phyloP scores from a whole-genome alignment of 2,329 filamentous ascomycete genomes.

The Hypoxylon sp. region DNA sequence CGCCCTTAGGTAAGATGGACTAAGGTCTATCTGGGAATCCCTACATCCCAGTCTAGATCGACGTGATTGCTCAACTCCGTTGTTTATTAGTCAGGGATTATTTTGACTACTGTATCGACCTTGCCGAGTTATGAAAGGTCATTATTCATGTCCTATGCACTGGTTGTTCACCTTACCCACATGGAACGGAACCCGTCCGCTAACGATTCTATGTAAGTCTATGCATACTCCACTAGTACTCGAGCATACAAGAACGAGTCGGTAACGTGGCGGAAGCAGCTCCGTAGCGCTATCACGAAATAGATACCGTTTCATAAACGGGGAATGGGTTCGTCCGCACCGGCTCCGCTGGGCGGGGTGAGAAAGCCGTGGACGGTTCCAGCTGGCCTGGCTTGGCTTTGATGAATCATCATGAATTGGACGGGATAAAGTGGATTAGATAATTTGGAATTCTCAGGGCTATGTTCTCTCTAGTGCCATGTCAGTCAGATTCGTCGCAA shows the following conservation, averaged over 20 bases:
- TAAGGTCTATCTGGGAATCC: background rate
- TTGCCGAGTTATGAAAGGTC: background rate
- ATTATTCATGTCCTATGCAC: background rate
- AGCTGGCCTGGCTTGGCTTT: slow-evolving; percentile 4
- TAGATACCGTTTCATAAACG: background rate
- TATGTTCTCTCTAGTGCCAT: background rate
- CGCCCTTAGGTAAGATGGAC: background rate
- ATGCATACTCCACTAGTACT: background rate
- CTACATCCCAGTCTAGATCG: background rate
- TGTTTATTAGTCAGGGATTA: background rate
- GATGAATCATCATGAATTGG: slow-evolving; percentile 19
- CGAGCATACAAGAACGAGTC: slow-evolving; percentile 4
- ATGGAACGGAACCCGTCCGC: background rate
- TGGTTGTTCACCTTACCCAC: slow-evolving; percentile 36
- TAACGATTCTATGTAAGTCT: background rate
- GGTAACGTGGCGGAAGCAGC: slow-evolving; percentile 13
- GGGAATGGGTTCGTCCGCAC: slow-evolving; percentile 15
- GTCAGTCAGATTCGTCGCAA: background rate
- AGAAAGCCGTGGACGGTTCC: slow-evolving; percentile 23
- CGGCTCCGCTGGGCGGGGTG: slow-evolving; percentile 28
- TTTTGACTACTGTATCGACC: background rate
- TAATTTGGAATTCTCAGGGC: background rate
- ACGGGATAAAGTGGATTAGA: slow-evolving; percentile 4
- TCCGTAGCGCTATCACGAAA: slow-evolving; percentile 7
- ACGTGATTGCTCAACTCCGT: background rate